phyloP scores from a whole-genome alignment of 805 yeast genomes.

The Pichia phayaonensis region DNA sequence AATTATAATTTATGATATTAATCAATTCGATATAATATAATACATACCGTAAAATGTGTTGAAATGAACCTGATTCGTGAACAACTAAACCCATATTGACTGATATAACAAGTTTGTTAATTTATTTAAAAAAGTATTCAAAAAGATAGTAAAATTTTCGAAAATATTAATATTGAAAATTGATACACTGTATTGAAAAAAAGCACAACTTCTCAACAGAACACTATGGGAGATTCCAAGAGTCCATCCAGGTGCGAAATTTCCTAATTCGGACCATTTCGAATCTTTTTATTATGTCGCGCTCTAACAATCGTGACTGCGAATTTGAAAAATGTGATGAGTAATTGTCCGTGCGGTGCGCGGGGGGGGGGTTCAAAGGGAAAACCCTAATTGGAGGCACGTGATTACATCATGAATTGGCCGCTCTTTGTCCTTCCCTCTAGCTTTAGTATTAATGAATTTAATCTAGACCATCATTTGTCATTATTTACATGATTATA shows the following conservation, averaged over 20 bases:
- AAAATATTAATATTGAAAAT: neutral
- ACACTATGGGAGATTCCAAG: neutral
- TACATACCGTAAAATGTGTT: constrained; percentile 99
- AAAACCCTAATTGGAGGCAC: neutral
- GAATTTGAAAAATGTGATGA: neutral
- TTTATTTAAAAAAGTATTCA: neutral
- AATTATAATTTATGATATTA: neutral
- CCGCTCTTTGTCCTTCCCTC: no score
- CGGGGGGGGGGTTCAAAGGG: no score
- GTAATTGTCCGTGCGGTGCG: neutral
- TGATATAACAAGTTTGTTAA: constrained; percentile 3
- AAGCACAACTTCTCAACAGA: neutral
- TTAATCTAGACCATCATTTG: no score
- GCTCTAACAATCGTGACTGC: neutral
- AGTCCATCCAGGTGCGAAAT: neutral
- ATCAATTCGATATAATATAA: neutral
- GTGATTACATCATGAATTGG: neutral
- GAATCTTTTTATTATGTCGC: neutral
- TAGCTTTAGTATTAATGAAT: no score
- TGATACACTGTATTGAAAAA: neutral
- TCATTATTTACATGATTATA: neutral
- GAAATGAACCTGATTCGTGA: constrained; percentile 99
- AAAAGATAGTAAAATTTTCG: neutral
- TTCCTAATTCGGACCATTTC: neutral
- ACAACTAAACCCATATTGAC: constrained; percentile 49